A percentile compares a stretch with the other conserved stretches of the same genome.
phyloP scores from a whole-genome alignment of 2,329 filamentous ascomycete genomes.

The Botrytis fabae region DNA sequence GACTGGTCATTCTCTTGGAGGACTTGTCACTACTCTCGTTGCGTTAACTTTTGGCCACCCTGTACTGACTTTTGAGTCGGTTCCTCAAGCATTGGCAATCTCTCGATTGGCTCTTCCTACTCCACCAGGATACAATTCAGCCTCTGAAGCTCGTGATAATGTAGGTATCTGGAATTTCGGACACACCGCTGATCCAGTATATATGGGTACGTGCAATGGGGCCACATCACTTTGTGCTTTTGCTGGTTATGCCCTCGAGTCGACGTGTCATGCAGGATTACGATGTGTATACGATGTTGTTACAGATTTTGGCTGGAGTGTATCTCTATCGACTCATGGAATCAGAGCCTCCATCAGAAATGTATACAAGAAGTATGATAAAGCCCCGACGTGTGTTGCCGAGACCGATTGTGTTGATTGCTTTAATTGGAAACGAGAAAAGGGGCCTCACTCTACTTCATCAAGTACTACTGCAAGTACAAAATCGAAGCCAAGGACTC shows the following conservation, averaged over 20 bases:
- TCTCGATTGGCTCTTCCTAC: slow-evolving; percentile 79
- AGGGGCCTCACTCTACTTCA: slow-evolving; percentile 78
- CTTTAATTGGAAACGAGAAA: slow-evolving; percentile 88
- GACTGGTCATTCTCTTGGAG: slow-evolving; percentile 86
- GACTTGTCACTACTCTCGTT: slow-evolving; percentile 80
- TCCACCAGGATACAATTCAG: slow-evolving; percentile 60
- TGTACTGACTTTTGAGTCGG: slow-evolving; percentile 84
- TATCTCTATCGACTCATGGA: slow-evolving; percentile 84
- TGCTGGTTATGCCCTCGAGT: slow-evolving; percentile 86
- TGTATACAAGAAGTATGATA: slow-evolving; percentile 78
- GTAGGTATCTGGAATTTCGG: slow-evolving; percentile 87
- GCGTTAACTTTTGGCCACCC: slow-evolving; percentile 87
- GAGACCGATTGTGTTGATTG: slow-evolving; percentile 84
- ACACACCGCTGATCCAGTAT: slow-evolving; percentile 91
- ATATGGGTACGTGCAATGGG: slow-evolving; percentile 86
- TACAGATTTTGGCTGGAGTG: slow-evolving; percentile 83
- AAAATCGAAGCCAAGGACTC: slow-evolving; percentile 57
- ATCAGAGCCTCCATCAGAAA: slow-evolving; percentile 83
- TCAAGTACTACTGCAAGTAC: slow-evolving; percentile 60
- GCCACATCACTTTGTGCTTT: slow-evolving; percentile 81
- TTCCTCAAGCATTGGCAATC: slow-evolving; percentile 83
- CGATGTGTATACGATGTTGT: slow-evolving; percentile 92
- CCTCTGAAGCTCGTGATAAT: slow-evolving; percentile 63
- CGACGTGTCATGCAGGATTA: slow-evolving; percentile 79
- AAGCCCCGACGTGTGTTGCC: slow-evolving; percentile 69